A percentile compares a stretch with the other conserved stretches of the same genome.
Evolutionary conservation across 192 early-diverging fungal genomes (phyloP).

Genomic region (Mortierella hygrophila): DNA sequence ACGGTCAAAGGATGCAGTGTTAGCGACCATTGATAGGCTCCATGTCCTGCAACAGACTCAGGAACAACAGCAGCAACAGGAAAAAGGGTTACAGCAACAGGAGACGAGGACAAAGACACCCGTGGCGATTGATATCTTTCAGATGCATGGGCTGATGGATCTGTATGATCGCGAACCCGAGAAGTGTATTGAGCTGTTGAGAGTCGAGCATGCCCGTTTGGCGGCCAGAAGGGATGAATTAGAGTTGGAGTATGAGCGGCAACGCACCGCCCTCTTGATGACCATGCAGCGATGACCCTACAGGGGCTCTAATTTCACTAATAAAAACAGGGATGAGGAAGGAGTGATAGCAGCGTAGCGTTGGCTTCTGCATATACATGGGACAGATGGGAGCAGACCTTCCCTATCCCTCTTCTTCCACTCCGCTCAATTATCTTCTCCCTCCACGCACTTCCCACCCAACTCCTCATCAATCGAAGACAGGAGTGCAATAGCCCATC

Average conservation of each 20-base stretch:
- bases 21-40: not conserved
- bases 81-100: not conserved
- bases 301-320: too few species aligned
- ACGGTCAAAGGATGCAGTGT: not conserved
- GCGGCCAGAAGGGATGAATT: conserved; percentile 18
- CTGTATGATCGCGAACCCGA: conserved; percentile 18
- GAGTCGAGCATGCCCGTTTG: conserved; percentile 18
- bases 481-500: too few species aligned
- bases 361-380: too few species aligned
- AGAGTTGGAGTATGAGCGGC: conserved; percentile 25
- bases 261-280: conserved; percentile 16
- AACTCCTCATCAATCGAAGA: too few species aligned
- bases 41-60: not conserved
- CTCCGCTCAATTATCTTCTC: too few species aligned
- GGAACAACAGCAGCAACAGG: not conserved
- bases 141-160: conserved; percentile 20
- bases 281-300: not conserved
- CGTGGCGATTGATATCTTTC: conserved; percentile 8
- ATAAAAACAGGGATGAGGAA: too few species aligned
- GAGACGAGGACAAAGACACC: not conserved
- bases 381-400: too few species aligned
- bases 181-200: conserved; percentile 4
- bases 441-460: too few species aligned
- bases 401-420: too few species aligned
- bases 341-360: too few species aligned